Base-by-base conservation (phyloP, 176 grass and related monocot genomes). In the Phyllostachys edulis region DNA sequence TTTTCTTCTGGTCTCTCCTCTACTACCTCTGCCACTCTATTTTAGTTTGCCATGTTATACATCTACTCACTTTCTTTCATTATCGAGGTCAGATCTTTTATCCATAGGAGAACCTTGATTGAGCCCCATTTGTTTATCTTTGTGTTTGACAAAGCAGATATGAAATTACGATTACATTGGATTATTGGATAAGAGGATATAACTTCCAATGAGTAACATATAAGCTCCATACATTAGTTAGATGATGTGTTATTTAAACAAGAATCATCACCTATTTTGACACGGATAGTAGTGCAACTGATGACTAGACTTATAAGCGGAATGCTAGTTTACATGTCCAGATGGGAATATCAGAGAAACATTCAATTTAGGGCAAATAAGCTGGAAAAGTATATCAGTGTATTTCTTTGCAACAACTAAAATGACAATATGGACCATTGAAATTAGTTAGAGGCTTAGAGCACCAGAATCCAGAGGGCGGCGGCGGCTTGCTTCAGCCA, bases 91-190 rank as follows among this genome's bases (percentile, higher is more conserved):
- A 68, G 11, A 66, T 44, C 5, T 54, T 75, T 47, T 23, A 32
- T 46, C 61, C 20, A 68, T 47, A 37, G 60, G 9, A 75, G 52
- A 73, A 74, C 36, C n/a, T 42, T 66, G 4, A 34, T 65, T 44
- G 32, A 54, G 69, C 26, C 45, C 20, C 23, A 67, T 39, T 8
- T 51, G 14, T 71, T 13, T 69, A 12, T 59, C 1, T n/a, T 0
- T 56, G 47, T 75, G 61, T 81, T 87, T 81, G 69, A 38, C 68
- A 23, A 47, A 68, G 29, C 68, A 81, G 21, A 80, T 63, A 56
- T 15, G 17, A 67, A 57, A 27, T 50, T 32, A 16, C 15, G 18
- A 41, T 52, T 46, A 55, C 62, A 67, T 23, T 76, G 26, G 11
- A 67, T 68, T 47, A 2, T 18, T 27, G 27, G 1, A 65, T 55